A percentile compares a stretch with the other conserved stretches of the same genome.
phyloP scores from a whole-genome alignment of 768 basidiomycete species.

The Epithele typhae region DNA sequence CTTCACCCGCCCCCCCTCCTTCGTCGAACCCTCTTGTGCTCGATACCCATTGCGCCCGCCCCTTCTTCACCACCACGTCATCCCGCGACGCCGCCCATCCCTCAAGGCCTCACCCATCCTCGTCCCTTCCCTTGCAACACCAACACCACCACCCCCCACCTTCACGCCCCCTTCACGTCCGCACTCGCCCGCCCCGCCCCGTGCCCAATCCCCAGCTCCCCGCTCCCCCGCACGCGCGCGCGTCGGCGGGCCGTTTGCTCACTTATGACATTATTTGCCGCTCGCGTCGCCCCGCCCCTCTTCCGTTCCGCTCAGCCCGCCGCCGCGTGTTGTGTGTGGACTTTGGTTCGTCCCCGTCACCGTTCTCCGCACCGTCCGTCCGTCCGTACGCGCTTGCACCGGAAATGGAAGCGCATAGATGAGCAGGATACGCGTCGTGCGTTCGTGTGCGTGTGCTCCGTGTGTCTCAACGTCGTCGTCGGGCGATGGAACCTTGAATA shows the following conservation, averaged over 20 bases:
- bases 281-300: slow-evolving; percentile 11
- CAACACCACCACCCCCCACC: background rate
- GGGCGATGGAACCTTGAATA: no score
- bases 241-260: slow-evolving; percentile 1
- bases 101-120: background rate
- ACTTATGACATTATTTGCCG: slow-evolving; percentile 19
- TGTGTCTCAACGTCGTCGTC: no score
- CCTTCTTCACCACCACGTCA: background rate
- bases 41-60: no score
- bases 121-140: background rate
- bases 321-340: no score
- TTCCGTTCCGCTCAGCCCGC: no score
- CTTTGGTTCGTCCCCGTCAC: no score
- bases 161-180: background rate
- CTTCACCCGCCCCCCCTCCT: background rate
- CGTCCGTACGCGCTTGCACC: background rate
- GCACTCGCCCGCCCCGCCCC: background rate
- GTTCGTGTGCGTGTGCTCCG: no score
- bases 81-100: background rate
- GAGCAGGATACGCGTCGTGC: no score
- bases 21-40: no score
- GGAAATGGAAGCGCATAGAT: background rate
- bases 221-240: no score
- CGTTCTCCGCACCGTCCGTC: background rate
- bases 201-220: background rate